Evolutionary conservation across 371 early-diverging fungal genomes (phyloP).

Genomic region (Syncephalastrum racemosum): DNA sequence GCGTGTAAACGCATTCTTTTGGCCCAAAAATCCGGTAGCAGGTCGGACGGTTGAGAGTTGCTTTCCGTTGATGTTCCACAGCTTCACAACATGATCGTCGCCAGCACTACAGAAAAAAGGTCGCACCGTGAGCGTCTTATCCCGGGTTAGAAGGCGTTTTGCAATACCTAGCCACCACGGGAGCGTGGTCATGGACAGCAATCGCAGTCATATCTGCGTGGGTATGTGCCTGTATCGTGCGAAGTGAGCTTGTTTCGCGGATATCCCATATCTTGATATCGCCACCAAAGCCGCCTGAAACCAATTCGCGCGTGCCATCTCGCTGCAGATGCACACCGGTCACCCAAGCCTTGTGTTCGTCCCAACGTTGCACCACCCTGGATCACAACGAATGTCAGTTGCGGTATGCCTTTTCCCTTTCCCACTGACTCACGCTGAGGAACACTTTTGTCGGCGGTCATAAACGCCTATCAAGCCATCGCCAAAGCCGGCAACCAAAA

Average conservation of each 20-base stretch:
- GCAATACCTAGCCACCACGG: slow-evolving; percentile 65
- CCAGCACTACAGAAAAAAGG: slow-evolving; percentile 47
- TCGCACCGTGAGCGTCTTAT: neutral
- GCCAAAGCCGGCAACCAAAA: slow-evolving; percentile 77
- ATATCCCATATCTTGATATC: slow-evolving; percentile 87
- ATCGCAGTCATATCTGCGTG: slow-evolving; percentile 63
- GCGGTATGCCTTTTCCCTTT: neutral
- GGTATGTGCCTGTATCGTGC: slow-evolving; percentile 51
- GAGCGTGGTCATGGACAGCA: slow-evolving; percentile 71
- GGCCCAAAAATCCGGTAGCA: slow-evolving; percentile 60
- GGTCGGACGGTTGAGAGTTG: slow-evolving; percentile 58
- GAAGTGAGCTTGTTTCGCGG: slow-evolving; percentile 53
- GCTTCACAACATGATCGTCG: slow-evolving; percentile 63
- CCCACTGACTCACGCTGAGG: slow-evolving; percentile 44
- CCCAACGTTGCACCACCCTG: slow-evolving; percentile 61
- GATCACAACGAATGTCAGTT: neutral
- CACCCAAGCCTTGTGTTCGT: slow-evolving; percentile 66
- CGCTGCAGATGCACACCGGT: slow-evolving; percentile 67
- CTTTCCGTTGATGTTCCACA: slow-evolving; percentile 62
- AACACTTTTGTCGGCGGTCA: slow-evolving; percentile 65
- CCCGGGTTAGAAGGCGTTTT: neutral
- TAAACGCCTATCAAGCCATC: slow-evolving; percentile 83
- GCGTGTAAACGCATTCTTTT: slow-evolving; percentile 47
- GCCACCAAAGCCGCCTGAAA: slow-evolving; percentile 65
- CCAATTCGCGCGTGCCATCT: slow-evolving; percentile 59